Conservation (phyloP, 352 stramenopile genomes). For the Pythium plurisporium region DNA sequence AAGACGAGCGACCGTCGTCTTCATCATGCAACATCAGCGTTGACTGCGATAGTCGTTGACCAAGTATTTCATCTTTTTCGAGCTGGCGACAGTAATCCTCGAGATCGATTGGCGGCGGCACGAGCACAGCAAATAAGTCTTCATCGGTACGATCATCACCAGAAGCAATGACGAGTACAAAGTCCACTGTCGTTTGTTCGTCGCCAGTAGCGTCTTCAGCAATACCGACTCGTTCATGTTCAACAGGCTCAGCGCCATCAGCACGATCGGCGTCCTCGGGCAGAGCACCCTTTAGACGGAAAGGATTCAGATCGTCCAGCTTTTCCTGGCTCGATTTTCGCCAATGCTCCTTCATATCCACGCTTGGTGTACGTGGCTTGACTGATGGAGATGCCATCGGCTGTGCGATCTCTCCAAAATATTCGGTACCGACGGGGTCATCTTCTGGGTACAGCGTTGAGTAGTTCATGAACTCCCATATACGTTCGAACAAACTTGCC, state of each 20-base stretch:
- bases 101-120: conserved; percentile 76
- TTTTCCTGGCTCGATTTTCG: conserved; percentile 22
- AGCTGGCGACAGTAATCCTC: conserved; percentile 74
- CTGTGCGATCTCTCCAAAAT: conserved; percentile 62
- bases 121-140: conserved; percentile 74
- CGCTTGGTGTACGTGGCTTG: conserved; percentile 24
- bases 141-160: conserved; percentile 81
- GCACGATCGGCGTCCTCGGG: not conserved
- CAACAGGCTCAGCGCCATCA: not conserved
- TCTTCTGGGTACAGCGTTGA: conserved; percentile 60
- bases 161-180: conserved; percentile 80
- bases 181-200: conserved; percentile 45
- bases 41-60: conserved; percentile 11
- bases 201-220: not conserved
- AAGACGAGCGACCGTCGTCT: conserved; percentile 5
- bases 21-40: conserved; percentile 19
- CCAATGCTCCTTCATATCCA: conserved; percentile 17
- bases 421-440: conserved; percentile 52
- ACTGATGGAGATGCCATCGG: conserved; percentile 40
- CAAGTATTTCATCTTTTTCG: conserved; percentile 55
- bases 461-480: conserved; percentile 87
- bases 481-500: conserved; percentile 68
- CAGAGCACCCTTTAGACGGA: conserved; percentile 10
- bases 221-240: not conserved
- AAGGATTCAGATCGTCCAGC: conserved; percentile 9